These are phyloP conservation scores for Vaccinium macrocarpon DNA, from an alignment of 148 eudicot genomes.

Conservation along the genomic window DNA sequence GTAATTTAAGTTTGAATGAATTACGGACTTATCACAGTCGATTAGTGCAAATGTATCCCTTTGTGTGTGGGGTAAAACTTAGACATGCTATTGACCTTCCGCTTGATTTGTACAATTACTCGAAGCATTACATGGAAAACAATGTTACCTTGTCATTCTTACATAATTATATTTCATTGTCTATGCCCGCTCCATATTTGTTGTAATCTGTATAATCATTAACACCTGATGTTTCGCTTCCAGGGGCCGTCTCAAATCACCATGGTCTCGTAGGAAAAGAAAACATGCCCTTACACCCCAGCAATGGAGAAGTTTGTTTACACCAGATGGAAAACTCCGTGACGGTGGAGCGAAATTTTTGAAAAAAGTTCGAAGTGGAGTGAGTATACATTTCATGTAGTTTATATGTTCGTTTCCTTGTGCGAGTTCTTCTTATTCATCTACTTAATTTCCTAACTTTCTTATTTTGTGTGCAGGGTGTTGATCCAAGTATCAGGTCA, in stretches of 20 bases:
- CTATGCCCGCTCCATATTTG: neutral
- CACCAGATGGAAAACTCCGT: constrained; percentile 73
- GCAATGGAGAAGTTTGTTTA: constrained; percentile 74
- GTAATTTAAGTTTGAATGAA: neutral
- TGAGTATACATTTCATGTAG: constrained; percentile 32
- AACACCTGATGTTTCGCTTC: constrained; percentile 15
- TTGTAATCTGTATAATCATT: neutral
- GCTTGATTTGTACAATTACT: neutral
- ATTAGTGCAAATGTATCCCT: neutral
- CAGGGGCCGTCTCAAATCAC: constrained; percentile 87
- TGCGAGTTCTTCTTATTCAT: neutral
- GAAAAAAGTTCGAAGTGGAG: constrained; percentile 93
- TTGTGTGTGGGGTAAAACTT: neutral
- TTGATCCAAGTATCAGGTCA: constrained; percentile 82
- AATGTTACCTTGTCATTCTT: neutral
- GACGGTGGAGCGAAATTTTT: constrained; percentile 81
- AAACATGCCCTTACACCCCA: constrained; percentile 66
- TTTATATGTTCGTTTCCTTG: neutral
- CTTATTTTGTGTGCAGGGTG: constrained; percentile 55
- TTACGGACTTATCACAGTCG: neutral
- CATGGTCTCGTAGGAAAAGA: constrained; percentile 92
- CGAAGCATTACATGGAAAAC: neutral
- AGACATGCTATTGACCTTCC: neutral
- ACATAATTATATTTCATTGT: neutral
- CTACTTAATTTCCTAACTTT: neutral